A percentile compares a stretch with the other conserved stretches of the same genome.
Conservation (phyloP, 2,329 filamentous ascomycete species). For the Rhinocladiella similis region DNA sequence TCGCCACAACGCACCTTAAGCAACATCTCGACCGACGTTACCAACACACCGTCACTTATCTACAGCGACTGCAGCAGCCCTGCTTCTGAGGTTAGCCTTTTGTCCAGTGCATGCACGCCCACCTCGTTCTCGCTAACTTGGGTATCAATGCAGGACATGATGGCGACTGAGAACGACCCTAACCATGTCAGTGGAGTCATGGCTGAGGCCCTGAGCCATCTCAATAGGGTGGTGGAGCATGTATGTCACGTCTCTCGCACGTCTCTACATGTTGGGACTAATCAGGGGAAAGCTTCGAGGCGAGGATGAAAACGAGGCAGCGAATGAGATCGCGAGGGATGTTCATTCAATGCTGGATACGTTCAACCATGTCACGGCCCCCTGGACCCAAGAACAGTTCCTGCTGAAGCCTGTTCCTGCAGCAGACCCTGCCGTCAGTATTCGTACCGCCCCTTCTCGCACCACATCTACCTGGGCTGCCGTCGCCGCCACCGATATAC, state of each 20-base stretch:
- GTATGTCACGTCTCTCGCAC: constrained; percentile 20
- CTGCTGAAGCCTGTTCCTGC: constrained; percentile 24
- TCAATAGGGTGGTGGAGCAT: constrained; percentile 30
- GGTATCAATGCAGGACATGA: constrained; percentile 25
- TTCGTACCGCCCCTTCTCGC: constrained; percentile 2
- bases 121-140: constrained; percentile 12
- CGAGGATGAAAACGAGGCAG: constrained; percentile 33
- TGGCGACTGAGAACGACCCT: constrained; percentile 25
- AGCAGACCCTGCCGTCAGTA: constrained; percentile 3
- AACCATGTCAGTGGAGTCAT: constrained; percentile 29
- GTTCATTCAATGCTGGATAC: constrained; percentile 35
- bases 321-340: constrained; percentile 38
- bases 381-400: constrained; percentile 31
- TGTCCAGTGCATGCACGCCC: not conserved
- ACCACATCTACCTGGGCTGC: constrained; percentile 29
- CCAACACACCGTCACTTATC: constrained; percentile 25
- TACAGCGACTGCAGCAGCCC: constrained; percentile 27
- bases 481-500: constrained; percentile 29
- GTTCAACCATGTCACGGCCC: constrained; percentile 34
- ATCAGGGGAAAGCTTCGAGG: constrained; percentile 34
- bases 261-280: constrained; percentile 16
- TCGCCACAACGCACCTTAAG: constrained; percentile 14
- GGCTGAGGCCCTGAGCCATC: constrained; percentile 24
- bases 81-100: constrained; percentile 20
- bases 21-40: constrained; percentile 15